phyloP scores from a whole-genome alignment of 2,329 filamentous ascomycete species.

The Sarocladium kiliense region DNA sequence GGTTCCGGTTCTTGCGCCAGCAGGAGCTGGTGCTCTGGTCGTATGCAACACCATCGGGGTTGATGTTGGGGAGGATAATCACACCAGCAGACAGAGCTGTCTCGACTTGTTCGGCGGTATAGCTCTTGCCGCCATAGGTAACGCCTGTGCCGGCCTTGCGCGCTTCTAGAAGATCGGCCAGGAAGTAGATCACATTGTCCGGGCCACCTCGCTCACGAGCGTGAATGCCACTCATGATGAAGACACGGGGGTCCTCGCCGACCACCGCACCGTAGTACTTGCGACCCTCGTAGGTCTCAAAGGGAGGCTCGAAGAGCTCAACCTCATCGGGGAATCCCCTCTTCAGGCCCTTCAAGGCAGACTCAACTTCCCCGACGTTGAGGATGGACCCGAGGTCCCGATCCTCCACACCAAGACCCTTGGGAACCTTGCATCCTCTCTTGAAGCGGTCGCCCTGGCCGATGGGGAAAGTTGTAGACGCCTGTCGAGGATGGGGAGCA shows the following conservation, averaged over 20 bases:
- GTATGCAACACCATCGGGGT: slow-evolving; percentile 42
- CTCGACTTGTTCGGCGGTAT: slow-evolving; percentile 44
- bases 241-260: slow-evolving; percentile 41
- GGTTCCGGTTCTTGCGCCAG: slow-evolving; percentile 48
- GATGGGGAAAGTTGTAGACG: slow-evolving; percentile 21
- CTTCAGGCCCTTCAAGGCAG: slow-evolving; percentile 33
- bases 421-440: slow-evolving; percentile 25
- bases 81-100: slow-evolving; percentile 43
- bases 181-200: slow-evolving; percentile 50
- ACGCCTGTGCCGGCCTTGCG: slow-evolving; percentile 41
- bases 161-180: slow-evolving; percentile 48
- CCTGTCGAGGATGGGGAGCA: slow-evolving; percentile 11
- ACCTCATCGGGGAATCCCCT: slow-evolving; percentile 29
- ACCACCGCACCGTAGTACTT: slow-evolving; percentile 34
- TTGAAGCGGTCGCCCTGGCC: slow-evolving; percentile 32
- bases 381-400: slow-evolving; percentile 31
- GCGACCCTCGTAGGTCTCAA: slow-evolving; percentile 36
- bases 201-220: slow-evolving; percentile 47
- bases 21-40: slow-evolving; percentile 40
- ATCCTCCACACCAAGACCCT: slow-evolving; percentile 21
- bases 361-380: slow-evolving; percentile 34
- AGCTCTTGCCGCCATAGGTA: slow-evolving; percentile 42
- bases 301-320: slow-evolving; percentile 32
- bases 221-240: slow-evolving; percentile 46
- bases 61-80: slow-evolving; percentile 41